Conservation (phyloP, 805 yeast genomes). For the Candida sithepensis region DNA sequence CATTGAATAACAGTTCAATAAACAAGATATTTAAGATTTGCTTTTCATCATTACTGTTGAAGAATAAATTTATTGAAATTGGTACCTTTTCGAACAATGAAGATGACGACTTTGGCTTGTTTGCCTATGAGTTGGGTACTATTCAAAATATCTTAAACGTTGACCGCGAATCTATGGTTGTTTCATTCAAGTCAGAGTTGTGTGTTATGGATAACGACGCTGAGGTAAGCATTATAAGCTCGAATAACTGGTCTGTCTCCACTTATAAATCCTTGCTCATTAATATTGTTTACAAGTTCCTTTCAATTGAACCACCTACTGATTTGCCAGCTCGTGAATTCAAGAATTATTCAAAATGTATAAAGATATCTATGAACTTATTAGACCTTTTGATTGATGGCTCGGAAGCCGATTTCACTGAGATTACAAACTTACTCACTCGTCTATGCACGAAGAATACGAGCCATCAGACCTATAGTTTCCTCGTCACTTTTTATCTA, state of each 20-base stretch:
- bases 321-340: constrained; percentile 17
- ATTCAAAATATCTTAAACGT: constrained; percentile 49
- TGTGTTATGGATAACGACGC: constrained; percentile 49
- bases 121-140: constrained; percentile 57
- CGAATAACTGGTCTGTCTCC: constrained; percentile 48
- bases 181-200: constrained; percentile 53
- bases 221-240: constrained; percentile 38
- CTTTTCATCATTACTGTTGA: constrained; percentile 49
- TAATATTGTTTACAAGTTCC: constrained; percentile 42
- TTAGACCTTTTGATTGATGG: constrained; percentile 51
- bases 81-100: constrained; percentile 25
- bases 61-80: constrained; percentile 27
- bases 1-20: constrained; percentile 49
- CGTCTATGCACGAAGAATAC: constrained; percentile 10
- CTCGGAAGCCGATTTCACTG: constrained; percentile 48
- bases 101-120: constrained; percentile 59
- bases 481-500: constrained; percentile 21
- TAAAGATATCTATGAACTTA: constrained; percentile 42
- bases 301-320: constrained; percentile 26
- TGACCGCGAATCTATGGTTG: constrained; percentile 40
- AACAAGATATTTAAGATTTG: constrained; percentile 60
- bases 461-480: constrained; percentile 8
- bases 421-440: constrained; percentile 17
- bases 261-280: constrained; percentile 59
- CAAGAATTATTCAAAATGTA: constrained; percentile 34